Evolutionary conservation across 169 alveolate species (phyloP).

Genomic region (Besnoitia besnoiti): DNA sequence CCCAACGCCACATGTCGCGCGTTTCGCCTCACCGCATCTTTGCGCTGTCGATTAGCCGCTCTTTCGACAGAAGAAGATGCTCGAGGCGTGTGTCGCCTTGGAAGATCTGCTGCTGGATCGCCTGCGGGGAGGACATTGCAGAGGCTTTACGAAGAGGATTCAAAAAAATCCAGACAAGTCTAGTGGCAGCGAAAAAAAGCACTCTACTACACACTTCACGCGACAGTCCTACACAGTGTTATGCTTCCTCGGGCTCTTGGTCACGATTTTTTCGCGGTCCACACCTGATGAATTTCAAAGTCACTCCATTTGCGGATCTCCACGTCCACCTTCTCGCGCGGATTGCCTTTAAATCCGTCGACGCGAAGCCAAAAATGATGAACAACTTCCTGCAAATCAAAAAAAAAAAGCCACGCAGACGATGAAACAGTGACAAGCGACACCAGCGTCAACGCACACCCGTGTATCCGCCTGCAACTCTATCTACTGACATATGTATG

Average conservation of each 20-base stretch:
- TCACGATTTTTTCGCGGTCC: too few relatives aligned
- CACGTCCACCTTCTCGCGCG: constrained; percentile 58
- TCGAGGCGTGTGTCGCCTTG: constrained; percentile 62
- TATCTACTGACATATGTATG: not conserved
- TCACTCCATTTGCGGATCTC: constrained; percentile 66
- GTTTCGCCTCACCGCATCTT: constrained; percentile 45
- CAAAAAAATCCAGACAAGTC: too few relatives aligned
- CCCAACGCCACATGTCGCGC: too few relatives aligned
- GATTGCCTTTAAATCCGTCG: constrained; percentile 66
- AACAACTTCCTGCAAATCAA: constrained; percentile 46
- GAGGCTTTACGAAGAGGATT: too few relatives aligned
- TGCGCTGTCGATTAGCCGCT: constrained; percentile 61
- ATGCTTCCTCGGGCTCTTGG: too few relatives aligned
- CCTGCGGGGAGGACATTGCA: too few relatives aligned
- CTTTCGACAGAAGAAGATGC: constrained; percentile 54
- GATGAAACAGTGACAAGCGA: too few relatives aligned
- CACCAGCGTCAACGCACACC: not conserved
- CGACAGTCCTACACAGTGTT: too few relatives aligned
- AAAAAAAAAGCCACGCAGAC: not conserved
- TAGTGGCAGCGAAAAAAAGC: too few relatives aligned
- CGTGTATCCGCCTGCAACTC: not conserved
- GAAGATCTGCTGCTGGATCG: constrained; percentile 44
- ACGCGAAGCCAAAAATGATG: constrained; percentile 48
- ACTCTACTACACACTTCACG: too few relatives aligned
- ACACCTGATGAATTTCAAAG: constrained; percentile 71